Evolutionary conservation across 2,329 filamentous ascomycete genomes (phyloP).

Genomic region (Colletotrichum theobromicola): DNA sequence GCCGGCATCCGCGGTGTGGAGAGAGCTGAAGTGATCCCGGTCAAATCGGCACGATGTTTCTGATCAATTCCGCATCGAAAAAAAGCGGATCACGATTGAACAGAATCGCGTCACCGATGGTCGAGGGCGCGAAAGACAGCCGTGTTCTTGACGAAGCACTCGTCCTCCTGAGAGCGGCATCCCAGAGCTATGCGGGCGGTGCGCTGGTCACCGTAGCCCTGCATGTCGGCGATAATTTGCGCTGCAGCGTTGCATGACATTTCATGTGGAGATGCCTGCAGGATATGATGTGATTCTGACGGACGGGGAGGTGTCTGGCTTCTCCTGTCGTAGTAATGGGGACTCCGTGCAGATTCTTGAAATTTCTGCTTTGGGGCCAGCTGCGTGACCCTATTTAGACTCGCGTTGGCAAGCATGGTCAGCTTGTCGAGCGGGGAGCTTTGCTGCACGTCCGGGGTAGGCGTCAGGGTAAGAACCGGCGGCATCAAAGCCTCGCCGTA

Average conservation of each 20-base stretch:
- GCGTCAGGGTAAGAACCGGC: slow-evolving; percentile 14
- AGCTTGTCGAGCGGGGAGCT: slow-evolving; percentile 35
- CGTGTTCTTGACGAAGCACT: slow-evolving; percentile 38
- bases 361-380: slow-evolving; percentile 1
- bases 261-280: slow-evolving; percentile 32
- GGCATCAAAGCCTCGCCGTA: slow-evolving; percentile 6
- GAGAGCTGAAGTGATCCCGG: not conserved
- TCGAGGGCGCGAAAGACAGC: slow-evolving; percentile 40
- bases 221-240: slow-evolving; percentile 44
- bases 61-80: not conserved
- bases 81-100: not conserved
- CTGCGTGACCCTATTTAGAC: slow-evolving; percentile 15
- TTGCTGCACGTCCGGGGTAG: slow-evolving; percentile 15
- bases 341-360: slow-evolving; percentile 26
- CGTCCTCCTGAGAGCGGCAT: slow-evolving; percentile 27
- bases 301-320: slow-evolving; percentile 14
- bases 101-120: slow-evolving; percentile 1
- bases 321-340: not conserved
- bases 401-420: slow-evolving; percentile 43
- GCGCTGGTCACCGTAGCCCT: slow-evolving; percentile 34
- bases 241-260: slow-evolving; percentile 40
- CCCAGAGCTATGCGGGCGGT: slow-evolving; percentile 33
- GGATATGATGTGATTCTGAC: slow-evolving; percentile 22
- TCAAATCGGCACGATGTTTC: not conserved
- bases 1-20: not conserved